Evolutionary conservation across 768 basidiomycete genomes (phyloP).

Genomic region (Lactifluus subvellereus): DNA sequence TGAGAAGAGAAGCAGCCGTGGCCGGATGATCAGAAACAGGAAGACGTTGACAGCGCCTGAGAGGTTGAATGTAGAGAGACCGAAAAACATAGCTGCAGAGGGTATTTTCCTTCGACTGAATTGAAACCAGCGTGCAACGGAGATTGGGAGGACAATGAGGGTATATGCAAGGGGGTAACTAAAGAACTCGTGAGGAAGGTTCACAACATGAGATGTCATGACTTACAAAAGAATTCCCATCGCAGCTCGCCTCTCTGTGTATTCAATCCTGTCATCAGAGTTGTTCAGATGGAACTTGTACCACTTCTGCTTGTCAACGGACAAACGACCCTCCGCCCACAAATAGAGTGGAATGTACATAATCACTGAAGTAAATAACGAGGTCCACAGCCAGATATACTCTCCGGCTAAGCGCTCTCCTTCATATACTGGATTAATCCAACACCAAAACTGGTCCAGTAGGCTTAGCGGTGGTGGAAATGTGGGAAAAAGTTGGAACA

Average conservation of each 20-base stretch:
- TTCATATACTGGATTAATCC: constrained; percentile 34
- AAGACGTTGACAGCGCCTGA: constrained; percentile 39
- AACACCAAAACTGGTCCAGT: constrained; percentile 36
- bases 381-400: constrained; percentile 44
- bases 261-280: neutral
- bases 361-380: constrained; percentile 33
- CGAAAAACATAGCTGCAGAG: constrained; percentile 33
- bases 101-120: constrained; percentile 27
- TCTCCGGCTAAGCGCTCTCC: constrained; percentile 36
- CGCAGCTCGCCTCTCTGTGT: constrained; percentile 9
- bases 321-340: constrained; percentile 34
- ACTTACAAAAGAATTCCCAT: constrained; percentile 30
- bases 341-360: constrained; percentile 37
- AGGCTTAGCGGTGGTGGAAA: constrained; percentile 7
- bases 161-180: constrained; percentile 39
- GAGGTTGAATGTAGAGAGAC: constrained; percentile 33
- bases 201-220: neutral
- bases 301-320: constrained; percentile 31
- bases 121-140: constrained; percentile 37
- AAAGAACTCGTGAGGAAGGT: neutral
- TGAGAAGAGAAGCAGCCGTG: constrained; percentile 33
- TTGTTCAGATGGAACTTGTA: constrained; percentile 31
- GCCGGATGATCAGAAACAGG: constrained; percentile 35
- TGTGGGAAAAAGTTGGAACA: neutral
- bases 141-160: constrained; percentile 36